These are phyloP conservation scores for Komagataella mondaviorum DNA, from an alignment of 805 yeast genomes.

Conservation along the genomic window DNA sequence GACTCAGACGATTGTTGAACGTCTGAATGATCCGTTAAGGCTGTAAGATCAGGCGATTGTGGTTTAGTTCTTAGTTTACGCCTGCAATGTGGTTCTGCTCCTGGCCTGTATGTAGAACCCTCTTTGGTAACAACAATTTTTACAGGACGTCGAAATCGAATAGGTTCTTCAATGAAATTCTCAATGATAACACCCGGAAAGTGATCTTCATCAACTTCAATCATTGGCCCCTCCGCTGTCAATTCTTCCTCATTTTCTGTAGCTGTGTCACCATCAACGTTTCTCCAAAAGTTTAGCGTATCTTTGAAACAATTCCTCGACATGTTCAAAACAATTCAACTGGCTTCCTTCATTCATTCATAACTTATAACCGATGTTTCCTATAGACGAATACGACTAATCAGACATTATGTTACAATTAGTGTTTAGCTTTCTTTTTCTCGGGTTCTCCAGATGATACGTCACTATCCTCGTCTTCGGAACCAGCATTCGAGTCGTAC, in stretches of 20 bases:
- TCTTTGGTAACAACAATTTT: neutral
- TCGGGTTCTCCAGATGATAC: slow-evolving; percentile 9
- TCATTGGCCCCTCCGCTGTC: neutral
- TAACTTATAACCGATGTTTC: neutral
- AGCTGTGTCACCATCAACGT: neutral
- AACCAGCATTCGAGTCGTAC: slow-evolving; percentile 52
- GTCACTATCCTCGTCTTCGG: slow-evolving; percentile 8
- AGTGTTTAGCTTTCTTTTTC: slow-evolving; percentile 13
- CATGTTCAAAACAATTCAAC: neutral
- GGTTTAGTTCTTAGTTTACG: neutral
- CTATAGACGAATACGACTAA: neutral
- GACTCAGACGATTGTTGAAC: neutral
- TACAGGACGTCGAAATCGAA: neutral
- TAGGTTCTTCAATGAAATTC: neutral
- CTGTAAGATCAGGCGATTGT: neutral
- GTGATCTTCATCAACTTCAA: neutral
- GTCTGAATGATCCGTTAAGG: neutral
- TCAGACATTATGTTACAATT: neutral
- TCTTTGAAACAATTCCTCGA: neutral
- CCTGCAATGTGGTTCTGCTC: neutral
- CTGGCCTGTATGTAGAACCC: neutral
- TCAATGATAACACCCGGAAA: neutral
- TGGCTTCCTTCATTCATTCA: neutral
- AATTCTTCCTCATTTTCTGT: neutral
- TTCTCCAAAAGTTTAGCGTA: neutral